Conservation (phyloP, 2,329 filamentous ascomycete genomes). For the Diaporthe vexans region DNA sequence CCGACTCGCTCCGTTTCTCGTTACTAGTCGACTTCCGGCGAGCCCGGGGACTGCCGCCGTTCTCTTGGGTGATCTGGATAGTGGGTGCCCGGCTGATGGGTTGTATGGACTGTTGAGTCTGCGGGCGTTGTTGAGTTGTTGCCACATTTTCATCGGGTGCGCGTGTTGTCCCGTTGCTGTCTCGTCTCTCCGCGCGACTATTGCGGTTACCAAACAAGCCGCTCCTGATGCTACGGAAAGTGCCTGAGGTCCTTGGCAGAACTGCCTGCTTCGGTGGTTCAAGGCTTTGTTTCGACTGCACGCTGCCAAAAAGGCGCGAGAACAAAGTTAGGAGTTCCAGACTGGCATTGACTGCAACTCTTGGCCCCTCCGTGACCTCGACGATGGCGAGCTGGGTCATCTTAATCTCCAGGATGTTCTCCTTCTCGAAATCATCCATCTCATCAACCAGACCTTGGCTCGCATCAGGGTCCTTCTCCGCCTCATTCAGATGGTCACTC, state of each 20-base stretch:
- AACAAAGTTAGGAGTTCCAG: slow-evolving; percentile 89
- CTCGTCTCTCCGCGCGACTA: slow-evolving; percentile 52
- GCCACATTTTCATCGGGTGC: slow-evolving; percentile 52
- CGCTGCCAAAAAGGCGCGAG: slow-evolving; percentile 79
- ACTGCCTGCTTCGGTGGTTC: slow-evolving; percentile 60
- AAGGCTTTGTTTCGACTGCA: slow-evolving; percentile 60
- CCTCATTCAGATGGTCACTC: slow-evolving; percentile 77
- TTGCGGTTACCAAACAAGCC: slow-evolving; percentile 78
- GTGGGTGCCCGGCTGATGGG: slow-evolving; percentile 68
- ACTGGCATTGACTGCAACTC: slow-evolving; percentile 88
- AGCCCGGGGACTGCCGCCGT: slow-evolving; percentile 57
- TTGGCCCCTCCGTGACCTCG: slow-evolving; percentile 86
- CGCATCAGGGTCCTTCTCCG: slow-evolving; percentile 53
- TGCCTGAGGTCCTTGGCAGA: slow-evolving; percentile 79
- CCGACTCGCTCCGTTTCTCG: slow-evolving; percentile 61
- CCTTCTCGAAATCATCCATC: slow-evolving; percentile 87
- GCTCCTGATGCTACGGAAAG: slow-evolving; percentile 76
- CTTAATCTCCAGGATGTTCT: slow-evolving; percentile 91
- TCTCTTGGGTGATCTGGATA: slow-evolving; percentile 83
- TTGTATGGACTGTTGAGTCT: slow-evolving; percentile 58
- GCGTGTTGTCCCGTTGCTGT: slow-evolving; percentile 50
- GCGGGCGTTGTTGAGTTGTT: slow-evolving; percentile 51
- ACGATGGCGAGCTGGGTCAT: slow-evolving; percentile 92
- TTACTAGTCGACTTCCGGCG: slow-evolving; percentile 54
- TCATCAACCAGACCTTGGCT: slow-evolving; percentile 75